Conservation (phyloP, 2,329 filamentous ascomycete species). For the Ophiostoma pallidulum region DNA sequence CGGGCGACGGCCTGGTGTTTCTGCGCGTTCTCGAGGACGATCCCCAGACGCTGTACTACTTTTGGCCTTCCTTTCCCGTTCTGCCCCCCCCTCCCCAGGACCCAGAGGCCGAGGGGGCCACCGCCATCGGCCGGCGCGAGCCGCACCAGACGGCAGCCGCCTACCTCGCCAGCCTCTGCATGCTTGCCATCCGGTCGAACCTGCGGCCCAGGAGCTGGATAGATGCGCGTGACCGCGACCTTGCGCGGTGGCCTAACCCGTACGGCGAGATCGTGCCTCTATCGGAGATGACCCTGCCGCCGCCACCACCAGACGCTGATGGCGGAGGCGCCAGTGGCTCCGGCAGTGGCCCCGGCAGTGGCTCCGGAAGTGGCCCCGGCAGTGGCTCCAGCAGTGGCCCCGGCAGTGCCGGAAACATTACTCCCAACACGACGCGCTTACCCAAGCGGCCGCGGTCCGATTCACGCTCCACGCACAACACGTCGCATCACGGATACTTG, state of each 20-base stretch:
- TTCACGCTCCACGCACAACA: not conserved
- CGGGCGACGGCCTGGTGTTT: slow-evolving; percentile 11
- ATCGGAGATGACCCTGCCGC: not conserved
- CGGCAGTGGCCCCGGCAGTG: not conserved
- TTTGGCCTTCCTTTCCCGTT: not conserved
- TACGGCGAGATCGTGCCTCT: not conserved
- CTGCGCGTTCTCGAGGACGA: slow-evolving; percentile 8
- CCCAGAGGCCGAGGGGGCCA: no score
- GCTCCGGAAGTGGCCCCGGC: not conserved
- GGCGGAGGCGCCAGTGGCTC: not conserved
- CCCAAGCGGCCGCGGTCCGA: not conserved
- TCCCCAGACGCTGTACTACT: slow-evolving; percentile 10
- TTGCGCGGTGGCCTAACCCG: slow-evolving; percentile 5
- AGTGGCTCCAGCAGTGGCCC: not conserved
- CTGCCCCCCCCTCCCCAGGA: no score
- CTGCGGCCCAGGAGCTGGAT: slow-evolving; percentile 1
- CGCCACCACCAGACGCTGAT: not conserved
- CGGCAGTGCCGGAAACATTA: no score
- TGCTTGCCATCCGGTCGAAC: not conserved
- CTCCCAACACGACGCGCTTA: no score
- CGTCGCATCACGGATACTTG: not conserved
- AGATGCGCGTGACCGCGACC: not conserved
- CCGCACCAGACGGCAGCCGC: slow-evolving; percentile 5
- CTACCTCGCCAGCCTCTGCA: no score
- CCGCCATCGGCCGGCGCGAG: not conserved